A percentile compares a stretch with the other conserved stretches of the same genome.
These are phyloP conservation scores for Tylopilus subfusipes DNA, from an alignment of 768 basidiomycete genomes.

Conservation along the genomic window DNA sequence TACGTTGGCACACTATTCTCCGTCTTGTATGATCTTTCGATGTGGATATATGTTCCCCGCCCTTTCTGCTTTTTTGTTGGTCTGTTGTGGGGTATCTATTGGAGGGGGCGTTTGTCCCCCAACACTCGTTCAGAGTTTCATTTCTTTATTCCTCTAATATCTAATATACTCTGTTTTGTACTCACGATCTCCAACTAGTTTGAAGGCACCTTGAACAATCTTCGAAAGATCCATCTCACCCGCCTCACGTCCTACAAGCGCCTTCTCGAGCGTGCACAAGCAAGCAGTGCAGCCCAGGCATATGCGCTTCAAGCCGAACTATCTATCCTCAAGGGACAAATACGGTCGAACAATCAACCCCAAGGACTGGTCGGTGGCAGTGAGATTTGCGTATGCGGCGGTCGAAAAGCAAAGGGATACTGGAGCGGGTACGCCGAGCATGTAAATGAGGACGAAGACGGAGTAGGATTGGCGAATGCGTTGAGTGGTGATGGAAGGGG, in stretches of 20 bases:
- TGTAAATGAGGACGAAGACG: constrained; percentile 44
- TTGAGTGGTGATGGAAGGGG: constrained; percentile 47
- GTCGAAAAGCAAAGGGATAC: constrained; percentile 58
- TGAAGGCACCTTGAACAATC: constrained; percentile 39
- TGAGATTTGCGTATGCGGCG: constrained; percentile 53
- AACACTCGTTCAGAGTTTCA: neutral
- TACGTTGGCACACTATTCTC: neutral
- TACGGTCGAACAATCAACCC: constrained; percentile 18
- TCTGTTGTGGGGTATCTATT: neutral
- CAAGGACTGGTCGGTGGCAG: constrained; percentile 17
- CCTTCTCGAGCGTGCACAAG: constrained; percentile 76
- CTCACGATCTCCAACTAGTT: constrained; percentile 33
- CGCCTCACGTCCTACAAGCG: constrained; percentile 76
- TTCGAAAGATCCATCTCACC: constrained; percentile 41
- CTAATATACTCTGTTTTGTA: neutral
- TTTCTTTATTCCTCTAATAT: neutral
- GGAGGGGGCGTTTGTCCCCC: neutral
- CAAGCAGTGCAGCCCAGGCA: constrained; percentile 73
- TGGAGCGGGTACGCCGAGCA: constrained; percentile 63
- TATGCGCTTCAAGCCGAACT: constrained; percentile 85
- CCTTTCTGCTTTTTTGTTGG: neutral
- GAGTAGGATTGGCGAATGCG: constrained; percentile 42
- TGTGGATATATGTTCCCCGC: neutral
- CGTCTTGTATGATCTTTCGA: neutral
- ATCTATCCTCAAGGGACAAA: constrained; percentile 53